phyloP scores from a whole-genome alignment of 192 early-diverging fungal species.

The Podila horticola region DNA sequence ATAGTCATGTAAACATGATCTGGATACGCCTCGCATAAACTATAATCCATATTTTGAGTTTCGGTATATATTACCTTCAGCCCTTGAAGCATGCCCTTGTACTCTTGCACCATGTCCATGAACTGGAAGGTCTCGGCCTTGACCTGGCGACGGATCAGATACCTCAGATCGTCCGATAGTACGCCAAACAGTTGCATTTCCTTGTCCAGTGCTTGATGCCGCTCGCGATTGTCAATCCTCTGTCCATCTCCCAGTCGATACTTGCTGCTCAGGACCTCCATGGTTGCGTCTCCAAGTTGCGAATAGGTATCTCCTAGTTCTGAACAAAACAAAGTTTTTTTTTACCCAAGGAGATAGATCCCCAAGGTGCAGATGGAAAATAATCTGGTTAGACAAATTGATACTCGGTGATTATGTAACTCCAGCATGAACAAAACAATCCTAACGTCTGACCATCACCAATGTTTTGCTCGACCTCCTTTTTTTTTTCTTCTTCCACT shows the following conservation, averaged over 20 bases:
- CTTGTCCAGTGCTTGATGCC: slow-evolving; percentile 54
- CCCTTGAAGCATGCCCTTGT: slow-evolving; percentile 58
- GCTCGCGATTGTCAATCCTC: slow-evolving; percentile 51
- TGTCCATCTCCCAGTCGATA: slow-evolving; percentile 58
- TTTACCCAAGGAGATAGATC: not conserved
- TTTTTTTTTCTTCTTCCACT: not conserved
- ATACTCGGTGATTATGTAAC: no score
- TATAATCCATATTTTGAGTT: not conserved
- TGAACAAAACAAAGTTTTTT: slow-evolving; percentile 2
- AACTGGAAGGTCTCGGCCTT: slow-evolving; percentile 58
- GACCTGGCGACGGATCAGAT: slow-evolving; percentile 54
- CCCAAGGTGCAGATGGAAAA: no score
- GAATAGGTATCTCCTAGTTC: slow-evolving; percentile 52
- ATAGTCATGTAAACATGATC: no score
- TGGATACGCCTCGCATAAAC: no score
- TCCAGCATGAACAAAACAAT: no score
- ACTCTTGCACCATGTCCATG: slow-evolving; percentile 61
- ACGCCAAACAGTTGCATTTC: slow-evolving; percentile 64
- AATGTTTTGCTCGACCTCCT: not conserved
- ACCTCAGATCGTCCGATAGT: slow-evolving; percentile 58
- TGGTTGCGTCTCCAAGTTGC: slow-evolving; percentile 59
- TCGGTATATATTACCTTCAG: slow-evolving; percentile 48
- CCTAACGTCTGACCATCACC: no score
- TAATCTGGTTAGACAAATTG: no score
- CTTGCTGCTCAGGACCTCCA: slow-evolving; percentile 62